Percentiles rank a stretch among this genome's conserved stretches.
phyloP scores from a whole-genome alignment of 148 eudicot genomes.

The Dysphania ambrosioides region DNA sequence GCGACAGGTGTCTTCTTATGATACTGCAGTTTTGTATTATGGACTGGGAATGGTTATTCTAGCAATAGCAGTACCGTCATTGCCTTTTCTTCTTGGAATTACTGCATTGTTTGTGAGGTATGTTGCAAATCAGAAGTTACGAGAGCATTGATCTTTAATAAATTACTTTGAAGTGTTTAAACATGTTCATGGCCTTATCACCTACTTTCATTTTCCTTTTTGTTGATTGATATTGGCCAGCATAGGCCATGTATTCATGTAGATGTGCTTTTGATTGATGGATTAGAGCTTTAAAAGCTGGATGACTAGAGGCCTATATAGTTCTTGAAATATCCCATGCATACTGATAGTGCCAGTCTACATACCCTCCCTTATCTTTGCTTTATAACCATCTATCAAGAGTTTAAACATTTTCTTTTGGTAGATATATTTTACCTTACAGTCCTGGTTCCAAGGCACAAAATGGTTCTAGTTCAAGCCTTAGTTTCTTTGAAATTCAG shows the following conservation, averaged over 20 bases:
- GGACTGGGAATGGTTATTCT: slow-evolving; percentile 69
- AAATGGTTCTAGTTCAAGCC: not conserved
- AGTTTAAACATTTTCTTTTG: not conserved
- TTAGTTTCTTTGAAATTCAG: not conserved
- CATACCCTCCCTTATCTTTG: not conserved
- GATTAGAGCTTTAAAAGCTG: not conserved
- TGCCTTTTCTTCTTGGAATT: slow-evolving; percentile 78
- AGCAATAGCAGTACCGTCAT: slow-evolving; percentile 61
- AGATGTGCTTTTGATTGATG: not conserved
- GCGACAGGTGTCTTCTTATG: slow-evolving; percentile 53
- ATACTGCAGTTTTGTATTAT: slow-evolving; percentile 59
- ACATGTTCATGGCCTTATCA: not conserved
- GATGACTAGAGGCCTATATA: not conserved
- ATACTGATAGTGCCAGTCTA: not conserved
- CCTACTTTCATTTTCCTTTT: not conserved
- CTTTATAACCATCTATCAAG: not conserved
- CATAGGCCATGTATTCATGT: not conserved
- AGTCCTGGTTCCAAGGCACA: not conserved
- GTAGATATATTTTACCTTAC: not conserved
- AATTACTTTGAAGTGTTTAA: not conserved
- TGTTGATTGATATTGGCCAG: not conserved
- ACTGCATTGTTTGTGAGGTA: slow-evolving; percentile 90
- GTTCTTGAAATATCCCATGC: not conserved
- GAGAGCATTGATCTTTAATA: not conserved
- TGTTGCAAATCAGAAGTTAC: not conserved